Evolutionary conservation across 768 basidiomycete species (phyloP).

Genomic region (Zangia roseola): DNA sequence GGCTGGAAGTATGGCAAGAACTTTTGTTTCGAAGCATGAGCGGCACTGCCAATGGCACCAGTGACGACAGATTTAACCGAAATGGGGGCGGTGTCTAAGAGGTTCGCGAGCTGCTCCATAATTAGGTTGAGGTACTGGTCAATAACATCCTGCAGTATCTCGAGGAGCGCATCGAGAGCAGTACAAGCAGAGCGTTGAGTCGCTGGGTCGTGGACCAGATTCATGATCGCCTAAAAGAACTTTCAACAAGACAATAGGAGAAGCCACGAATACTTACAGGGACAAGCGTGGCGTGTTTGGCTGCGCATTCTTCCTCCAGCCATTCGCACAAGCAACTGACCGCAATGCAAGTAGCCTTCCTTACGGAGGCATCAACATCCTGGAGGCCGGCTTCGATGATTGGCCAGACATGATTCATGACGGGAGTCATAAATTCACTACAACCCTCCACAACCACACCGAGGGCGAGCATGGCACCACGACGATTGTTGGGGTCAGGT

Average conservation of each 20-base stretch:
- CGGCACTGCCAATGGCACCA: conserved; percentile 96
- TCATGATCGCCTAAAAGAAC: conserved; percentile 73
- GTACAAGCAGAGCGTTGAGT: conserved; percentile 96
- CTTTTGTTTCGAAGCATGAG: conserved; percentile 88
- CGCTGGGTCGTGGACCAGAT: conserved; percentile 78
- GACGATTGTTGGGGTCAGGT: conserved; percentile 72
- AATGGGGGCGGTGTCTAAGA: conserved; percentile 85
- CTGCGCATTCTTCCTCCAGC: conserved; percentile 89
- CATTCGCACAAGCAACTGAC: conserved; percentile 97
- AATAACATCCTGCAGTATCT: conserved; percentile 88
- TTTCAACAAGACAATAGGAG: neutral
- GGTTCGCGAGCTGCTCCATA: conserved; percentile 88
- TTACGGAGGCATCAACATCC: conserved; percentile 80
- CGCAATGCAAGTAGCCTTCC: conserved; percentile 94
- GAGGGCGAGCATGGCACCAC: conserved; percentile 92
- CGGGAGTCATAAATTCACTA: conserved; percentile 94
- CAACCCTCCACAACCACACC: conserved; percentile 97
- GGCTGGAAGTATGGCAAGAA: conserved; percentile 94
- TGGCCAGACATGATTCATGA: conserved; percentile 92
- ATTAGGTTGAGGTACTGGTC: conserved; percentile 89
- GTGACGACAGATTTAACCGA: conserved; percentile 92
- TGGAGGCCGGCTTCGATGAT: conserved; percentile 85
- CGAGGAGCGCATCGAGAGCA: conserved; percentile 93
- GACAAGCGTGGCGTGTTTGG: conserved; percentile 79
- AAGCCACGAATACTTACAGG: conserved; percentile 53